phyloP scores from a whole-genome alignment of 306 rosid species.

The Lathyrus aphaca region DNA sequence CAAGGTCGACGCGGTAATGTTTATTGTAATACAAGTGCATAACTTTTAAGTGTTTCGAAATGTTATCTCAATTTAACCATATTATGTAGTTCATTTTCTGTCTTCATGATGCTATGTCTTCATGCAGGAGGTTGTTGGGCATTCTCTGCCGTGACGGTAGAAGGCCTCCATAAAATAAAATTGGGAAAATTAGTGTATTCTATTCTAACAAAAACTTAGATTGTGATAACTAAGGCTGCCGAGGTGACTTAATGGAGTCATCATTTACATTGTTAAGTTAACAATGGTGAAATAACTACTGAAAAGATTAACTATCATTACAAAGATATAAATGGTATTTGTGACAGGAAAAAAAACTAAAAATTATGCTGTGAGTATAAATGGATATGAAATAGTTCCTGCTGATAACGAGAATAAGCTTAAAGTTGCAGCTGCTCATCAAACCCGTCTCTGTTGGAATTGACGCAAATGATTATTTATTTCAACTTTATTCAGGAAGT shows the following conservation, averaged over 20 bases:
- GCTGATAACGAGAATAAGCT: conserved; percentile 49
- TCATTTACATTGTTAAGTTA: conserved; percentile 58
- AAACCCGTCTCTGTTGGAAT: conserved; percentile 73
- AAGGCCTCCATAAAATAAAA: conserved; percentile 73
- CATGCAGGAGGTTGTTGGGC: conserved; percentile 86
- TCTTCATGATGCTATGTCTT: neutral
- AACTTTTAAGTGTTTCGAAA: neutral
- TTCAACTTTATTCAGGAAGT: conserved; percentile 69
- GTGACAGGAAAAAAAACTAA: conserved; percentile 40
- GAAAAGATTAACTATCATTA: conserved; percentile 59
- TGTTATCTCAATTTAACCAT: conserved; percentile 8
- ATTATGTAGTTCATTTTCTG: conserved; percentile 6
- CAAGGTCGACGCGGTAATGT: conserved; percentile 78
- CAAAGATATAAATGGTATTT: conserved; percentile 46
- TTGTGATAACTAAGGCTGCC: conserved; percentile 67
- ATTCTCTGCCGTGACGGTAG: conserved; percentile 79
- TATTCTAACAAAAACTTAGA: conserved; percentile 84
- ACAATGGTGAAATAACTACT: conserved; percentile 54
- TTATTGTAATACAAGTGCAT: conserved; percentile 14
- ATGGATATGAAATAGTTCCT: conserved; percentile 62
- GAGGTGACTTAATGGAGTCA: conserved; percentile 67
- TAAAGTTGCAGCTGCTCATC: conserved; percentile 66
- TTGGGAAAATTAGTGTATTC: conserved; percentile 57
- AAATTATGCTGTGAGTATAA: conserved; percentile 43
- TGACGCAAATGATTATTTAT: conserved; percentile 52